Percentiles rank a stretch among this genome's conserved stretches.
phyloP scores from a whole-genome alignment of 208 protist genomes.

The Leishmania lainsoni region DNA sequence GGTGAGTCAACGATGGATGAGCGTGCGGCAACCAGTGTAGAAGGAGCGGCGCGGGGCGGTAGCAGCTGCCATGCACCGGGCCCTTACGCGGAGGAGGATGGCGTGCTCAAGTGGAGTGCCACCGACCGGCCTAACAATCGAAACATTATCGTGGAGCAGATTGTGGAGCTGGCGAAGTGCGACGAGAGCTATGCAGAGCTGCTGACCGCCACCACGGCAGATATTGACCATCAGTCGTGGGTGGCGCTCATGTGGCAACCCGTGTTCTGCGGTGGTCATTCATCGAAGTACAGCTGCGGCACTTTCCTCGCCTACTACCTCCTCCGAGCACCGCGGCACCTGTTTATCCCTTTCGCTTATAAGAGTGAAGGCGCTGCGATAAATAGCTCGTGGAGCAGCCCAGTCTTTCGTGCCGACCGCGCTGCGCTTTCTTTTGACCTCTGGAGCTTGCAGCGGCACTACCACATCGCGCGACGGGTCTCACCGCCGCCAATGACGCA shows the following conservation, averaged over 20 bases:
- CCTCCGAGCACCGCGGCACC: conserved; percentile 69
- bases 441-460: conserved; percentile 54
- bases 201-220: conserved; percentile 64
- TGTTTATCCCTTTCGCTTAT: conserved; percentile 50
- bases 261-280: conserved; percentile 78
- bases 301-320: conserved; percentile 88
- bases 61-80: neutral
- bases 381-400: conserved; percentile 72
- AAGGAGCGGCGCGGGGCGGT: neutral
- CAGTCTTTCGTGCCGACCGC: conserved; percentile 71
- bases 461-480: conserved; percentile 47
- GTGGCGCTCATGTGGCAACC: conserved; percentile 88
- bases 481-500: conserved; percentile 27
- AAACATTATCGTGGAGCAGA: conserved; percentile 69
- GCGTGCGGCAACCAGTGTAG: neutral
- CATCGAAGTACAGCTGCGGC: conserved; percentile 82
- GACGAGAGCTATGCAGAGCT: conserved; percentile 66
- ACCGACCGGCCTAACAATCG: conserved; percentile 81
- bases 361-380: conserved; percentile 55
- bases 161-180: conserved; percentile 63
- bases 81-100: conserved; percentile 38
- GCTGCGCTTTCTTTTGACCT: conserved; percentile 69
- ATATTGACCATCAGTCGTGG: conserved; percentile 87
- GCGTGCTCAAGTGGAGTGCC: conserved; percentile 76
- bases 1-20: neutral